Conservation (phyloP, 768 basidiomycete species). For the Auriscalpium orientale region DNA sequence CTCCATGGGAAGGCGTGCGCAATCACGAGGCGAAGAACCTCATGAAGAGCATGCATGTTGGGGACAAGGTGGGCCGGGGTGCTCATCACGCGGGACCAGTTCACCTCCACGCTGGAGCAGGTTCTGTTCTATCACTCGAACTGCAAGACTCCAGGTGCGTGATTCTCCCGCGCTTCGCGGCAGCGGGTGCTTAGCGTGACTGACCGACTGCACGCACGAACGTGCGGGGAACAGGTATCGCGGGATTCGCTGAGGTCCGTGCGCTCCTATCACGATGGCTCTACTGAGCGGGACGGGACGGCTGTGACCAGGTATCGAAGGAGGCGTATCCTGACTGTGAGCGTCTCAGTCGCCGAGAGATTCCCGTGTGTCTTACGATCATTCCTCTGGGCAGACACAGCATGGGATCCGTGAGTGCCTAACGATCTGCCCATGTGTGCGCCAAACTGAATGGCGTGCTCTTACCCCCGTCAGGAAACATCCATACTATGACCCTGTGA, state of each 20-base stretch:
- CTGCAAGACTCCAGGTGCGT: slow-evolving; percentile 70
- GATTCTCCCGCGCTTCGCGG: background rate
- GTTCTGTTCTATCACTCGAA: slow-evolving; percentile 86
- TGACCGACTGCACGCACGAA: too few species aligned
- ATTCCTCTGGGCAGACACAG: slow-evolving; percentile 54
- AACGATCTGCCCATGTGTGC: slow-evolving; percentile 3
- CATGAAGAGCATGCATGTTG: slow-evolving; percentile 73
- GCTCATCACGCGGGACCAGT: background rate
- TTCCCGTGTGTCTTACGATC: background rate
- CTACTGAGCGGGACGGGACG: background rate
- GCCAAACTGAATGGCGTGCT: slow-evolving; percentile 1
- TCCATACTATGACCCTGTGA: slow-evolving; percentile 74
- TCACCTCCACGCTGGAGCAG: slow-evolving; percentile 26
- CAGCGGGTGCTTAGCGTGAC: background rate
- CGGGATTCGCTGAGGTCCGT: slow-evolving; percentile 71
- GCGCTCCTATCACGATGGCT: background rate
- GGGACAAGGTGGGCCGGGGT: slow-evolving; percentile 51
- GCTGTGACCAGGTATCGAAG: slow-evolving; percentile 49
- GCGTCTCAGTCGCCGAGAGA: slow-evolving; percentile 17
- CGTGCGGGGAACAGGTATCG: slow-evolving; percentile 49
- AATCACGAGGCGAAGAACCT: slow-evolving; percentile 78
- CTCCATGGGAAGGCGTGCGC: slow-evolving; percentile 84
- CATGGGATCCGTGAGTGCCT: slow-evolving; percentile 72
- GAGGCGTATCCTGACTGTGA: slow-evolving; percentile 88
- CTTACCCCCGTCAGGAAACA: slow-evolving; percentile 42